Conservation (phyloP, 768 basidiomycete species). For the Pulveroboletus ravenelii region DNA sequence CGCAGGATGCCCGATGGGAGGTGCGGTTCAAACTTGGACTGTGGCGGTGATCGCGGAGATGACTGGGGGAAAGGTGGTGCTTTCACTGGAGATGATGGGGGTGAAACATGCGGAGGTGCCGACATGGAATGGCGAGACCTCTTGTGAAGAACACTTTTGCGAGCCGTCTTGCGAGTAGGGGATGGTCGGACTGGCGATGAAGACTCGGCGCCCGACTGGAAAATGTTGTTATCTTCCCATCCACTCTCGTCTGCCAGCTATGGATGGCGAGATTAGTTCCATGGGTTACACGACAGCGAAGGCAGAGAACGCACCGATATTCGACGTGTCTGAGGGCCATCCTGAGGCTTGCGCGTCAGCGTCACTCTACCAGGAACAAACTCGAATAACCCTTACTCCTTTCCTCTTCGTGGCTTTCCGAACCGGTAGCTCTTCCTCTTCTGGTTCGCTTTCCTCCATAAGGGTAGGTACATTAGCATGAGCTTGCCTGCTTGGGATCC, state of each 20-base stretch:
- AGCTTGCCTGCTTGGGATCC: constrained; percentile 36
- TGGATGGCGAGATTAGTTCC: background rate
- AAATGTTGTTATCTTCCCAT: constrained; percentile 89
- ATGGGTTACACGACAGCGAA: constrained; percentile 7
- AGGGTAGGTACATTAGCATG: constrained; percentile 42
- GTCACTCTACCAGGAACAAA: background rate
- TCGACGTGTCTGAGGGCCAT: constrained; percentile 50
- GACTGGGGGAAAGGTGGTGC: constrained; percentile 18
- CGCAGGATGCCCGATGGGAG: constrained; percentile 38
- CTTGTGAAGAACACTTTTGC: constrained; percentile 36
- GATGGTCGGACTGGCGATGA: constrained; percentile 70
- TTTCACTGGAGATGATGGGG: constrained; percentile 40
- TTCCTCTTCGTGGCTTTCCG: constrained; percentile 62
- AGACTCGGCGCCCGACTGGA: constrained; percentile 88
- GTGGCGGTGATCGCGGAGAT: constrained; percentile 42
- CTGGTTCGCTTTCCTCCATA: constrained; percentile 73
- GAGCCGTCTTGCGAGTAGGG: constrained; percentile 43
- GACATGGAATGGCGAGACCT: constrained; percentile 69
- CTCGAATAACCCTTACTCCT: constrained; percentile 36
- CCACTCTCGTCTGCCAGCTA: constrained; percentile 63
- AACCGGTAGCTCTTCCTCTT: constrained; percentile 52
- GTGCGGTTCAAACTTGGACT: constrained; percentile 52
- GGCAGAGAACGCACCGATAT: constrained; percentile 42
- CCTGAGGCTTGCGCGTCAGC: constrained; percentile 36
- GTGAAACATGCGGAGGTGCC: constrained; percentile 54